A percentile compares a stretch with the other conserved stretches of the same genome.
These are phyloP conservation scores for Setomelanomma holmii DNA, from an alignment of 2,329 filamentous ascomycete genomes.

Conservation along the genomic window DNA sequence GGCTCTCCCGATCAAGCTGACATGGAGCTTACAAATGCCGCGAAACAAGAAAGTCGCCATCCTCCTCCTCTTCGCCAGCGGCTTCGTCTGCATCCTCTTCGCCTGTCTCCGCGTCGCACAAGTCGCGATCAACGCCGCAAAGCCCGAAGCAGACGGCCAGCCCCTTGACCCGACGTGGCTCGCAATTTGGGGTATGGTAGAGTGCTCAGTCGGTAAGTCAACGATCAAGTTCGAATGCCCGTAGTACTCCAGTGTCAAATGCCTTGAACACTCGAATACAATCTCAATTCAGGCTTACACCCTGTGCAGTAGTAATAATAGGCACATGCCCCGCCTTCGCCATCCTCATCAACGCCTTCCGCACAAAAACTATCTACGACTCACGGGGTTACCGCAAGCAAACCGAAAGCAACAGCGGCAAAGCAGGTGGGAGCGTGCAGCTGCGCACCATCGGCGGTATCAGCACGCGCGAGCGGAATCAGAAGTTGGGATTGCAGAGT, in stretches of 20 bases:
- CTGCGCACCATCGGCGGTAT: neutral
- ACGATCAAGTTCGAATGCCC: too few species aligned
- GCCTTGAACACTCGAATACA: too few species aligned
- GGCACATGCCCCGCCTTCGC: constrained; percentile 32
- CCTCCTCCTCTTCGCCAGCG: constrained; percentile 32
- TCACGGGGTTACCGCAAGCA: constrained; percentile 15
- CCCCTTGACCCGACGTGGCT: constrained; percentile 46
- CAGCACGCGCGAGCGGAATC: neutral
- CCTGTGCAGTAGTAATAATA: constrained; percentile 29
- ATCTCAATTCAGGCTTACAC: neutral
- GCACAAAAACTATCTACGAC: constrained; percentile 7
- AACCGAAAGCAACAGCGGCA: neutral
- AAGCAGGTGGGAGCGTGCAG: neutral
- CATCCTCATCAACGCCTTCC: constrained; percentile 13
- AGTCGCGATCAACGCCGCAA: constrained; percentile 23
- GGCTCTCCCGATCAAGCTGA: constrained; percentile 46
- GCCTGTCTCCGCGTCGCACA: constrained; percentile 41
- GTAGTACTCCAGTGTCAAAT: too few species aligned
- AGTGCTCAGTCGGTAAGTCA: constrained; percentile 43
- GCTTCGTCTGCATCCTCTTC: constrained; percentile 35
- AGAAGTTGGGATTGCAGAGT: neutral
- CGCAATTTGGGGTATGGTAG: constrained; percentile 47
- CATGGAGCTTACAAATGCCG: constrained; percentile 48
- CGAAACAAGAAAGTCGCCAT: constrained; percentile 43
- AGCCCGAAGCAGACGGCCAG: constrained; percentile 24